Conservation (phyloP, 495 filamentous ascomycete genomes). For the Lasiosphaeria hispida region DNA sequence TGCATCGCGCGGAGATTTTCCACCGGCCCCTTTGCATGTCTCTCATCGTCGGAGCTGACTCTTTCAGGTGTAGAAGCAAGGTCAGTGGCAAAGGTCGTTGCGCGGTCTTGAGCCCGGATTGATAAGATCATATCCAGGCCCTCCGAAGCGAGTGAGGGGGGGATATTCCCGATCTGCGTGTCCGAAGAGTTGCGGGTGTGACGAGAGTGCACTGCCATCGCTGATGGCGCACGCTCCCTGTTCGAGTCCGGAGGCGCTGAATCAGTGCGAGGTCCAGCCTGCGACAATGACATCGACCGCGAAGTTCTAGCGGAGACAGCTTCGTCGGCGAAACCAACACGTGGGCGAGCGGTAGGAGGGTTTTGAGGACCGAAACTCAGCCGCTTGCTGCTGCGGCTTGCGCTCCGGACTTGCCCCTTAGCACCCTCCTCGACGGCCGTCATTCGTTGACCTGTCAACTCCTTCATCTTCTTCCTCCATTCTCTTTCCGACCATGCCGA, state of each 20-base stretch:
- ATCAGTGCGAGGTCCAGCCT: constrained; percentile 43
- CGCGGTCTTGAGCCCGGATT: constrained; percentile 30
- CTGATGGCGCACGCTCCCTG: constrained; percentile 43
- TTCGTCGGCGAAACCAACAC: constrained; percentile 65
- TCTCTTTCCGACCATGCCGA: constrained; percentile 81
- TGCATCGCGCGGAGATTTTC: constrained; percentile 52
- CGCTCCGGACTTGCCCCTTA: constrained; percentile 56
- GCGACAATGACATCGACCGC: constrained; percentile 48
- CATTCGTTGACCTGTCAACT: constrained; percentile 82
- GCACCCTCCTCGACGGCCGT: constrained; percentile 46
- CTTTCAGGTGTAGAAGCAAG: constrained; percentile 51
- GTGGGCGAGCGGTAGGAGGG: constrained; percentile 37
- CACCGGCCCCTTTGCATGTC: constrained; percentile 29
- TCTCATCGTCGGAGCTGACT: constrained; percentile 58
- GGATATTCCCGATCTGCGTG: constrained; percentile 22
- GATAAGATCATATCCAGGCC: constrained; percentile 17
- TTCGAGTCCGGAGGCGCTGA: constrained; percentile 42
- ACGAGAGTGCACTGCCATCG: constrained; percentile 39
- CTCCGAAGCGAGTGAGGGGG: constrained; percentile 14
- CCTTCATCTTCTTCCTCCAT: constrained; percentile 87
- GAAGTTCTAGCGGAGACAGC: constrained; percentile 53
- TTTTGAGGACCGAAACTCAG: constrained; percentile 58
- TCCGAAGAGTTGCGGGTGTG: constrained; percentile 43
- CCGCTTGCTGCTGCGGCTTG: constrained; percentile 60
- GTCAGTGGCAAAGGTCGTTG: constrained; percentile 36